phyloP scores from a whole-genome alignment of 2,329 filamentous ascomycete genomes.

The Didymella segeticola region DNA sequence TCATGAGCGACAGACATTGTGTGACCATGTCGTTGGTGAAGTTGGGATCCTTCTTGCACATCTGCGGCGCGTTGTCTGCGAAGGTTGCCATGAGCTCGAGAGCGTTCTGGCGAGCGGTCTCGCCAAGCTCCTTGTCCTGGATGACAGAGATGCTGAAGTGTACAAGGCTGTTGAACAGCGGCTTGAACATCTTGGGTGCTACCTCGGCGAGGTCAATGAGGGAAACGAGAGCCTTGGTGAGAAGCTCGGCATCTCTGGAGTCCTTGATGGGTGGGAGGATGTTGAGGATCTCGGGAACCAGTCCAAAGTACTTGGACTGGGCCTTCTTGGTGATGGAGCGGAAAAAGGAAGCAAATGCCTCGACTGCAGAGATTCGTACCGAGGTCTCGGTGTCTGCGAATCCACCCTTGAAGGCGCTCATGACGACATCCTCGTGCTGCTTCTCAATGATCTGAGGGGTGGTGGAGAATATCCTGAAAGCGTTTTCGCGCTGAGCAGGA shows the following conservation, averaged over 20 bases:
- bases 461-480: constrained; percentile 93
- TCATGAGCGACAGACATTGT: constrained; percentile 97
- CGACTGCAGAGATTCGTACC: constrained; percentile 91
- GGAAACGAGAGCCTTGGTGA: constrained; percentile 87
- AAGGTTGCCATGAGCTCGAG: constrained; percentile 98
- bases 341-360: constrained; percentile 97
- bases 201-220: constrained; percentile 93
- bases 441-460: constrained; percentile 96
- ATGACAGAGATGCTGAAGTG: constrained; percentile 93
- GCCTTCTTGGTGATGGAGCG: constrained; percentile 85
- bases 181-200: constrained; percentile 97
- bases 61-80: constrained; percentile 88
- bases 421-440: constrained; percentile 90
- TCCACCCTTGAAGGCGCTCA: constrained; percentile 85
- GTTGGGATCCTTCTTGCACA: constrained; percentile 92
- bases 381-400: constrained; percentile 87
- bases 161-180: constrained; percentile 89
- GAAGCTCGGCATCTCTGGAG: constrained; percentile 84
- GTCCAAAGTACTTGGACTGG: constrained; percentile 83
- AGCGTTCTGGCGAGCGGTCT: constrained; percentile 90
- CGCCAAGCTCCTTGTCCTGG: constrained; percentile 92
- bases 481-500: constrained; percentile 83
- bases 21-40: constrained; percentile 98
- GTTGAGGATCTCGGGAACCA: constrained; percentile 91
- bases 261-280: constrained; percentile 95